Percentiles rank a stretch among this genome's conserved stretches.
phyloP scores from a whole-genome alignment of 1,284 basidiomycete genomes.

The Cutaneotrichosporon cutaneum region DNA sequence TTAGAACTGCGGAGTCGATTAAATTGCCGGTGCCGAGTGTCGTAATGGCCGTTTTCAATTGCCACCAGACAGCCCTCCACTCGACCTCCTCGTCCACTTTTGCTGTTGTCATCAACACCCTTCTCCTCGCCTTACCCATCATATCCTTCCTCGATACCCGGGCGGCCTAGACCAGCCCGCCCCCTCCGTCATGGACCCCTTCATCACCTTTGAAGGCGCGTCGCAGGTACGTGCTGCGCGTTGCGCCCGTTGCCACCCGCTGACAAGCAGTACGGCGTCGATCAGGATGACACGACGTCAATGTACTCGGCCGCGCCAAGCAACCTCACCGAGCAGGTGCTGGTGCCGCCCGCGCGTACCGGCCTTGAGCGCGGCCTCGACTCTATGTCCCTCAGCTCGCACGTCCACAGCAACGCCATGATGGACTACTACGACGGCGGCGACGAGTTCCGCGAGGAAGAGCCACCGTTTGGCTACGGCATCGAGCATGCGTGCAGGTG shows the following conservation, averaged over 20 bases:
- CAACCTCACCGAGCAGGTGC: constrained; percentile 54
- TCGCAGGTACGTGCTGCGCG: constrained; percentile 43
- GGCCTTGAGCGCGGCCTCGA: constrained; percentile 27
- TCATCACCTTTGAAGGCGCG: constrained; percentile 74
- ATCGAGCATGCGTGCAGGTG: constrained; percentile 94
- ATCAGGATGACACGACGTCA: constrained; percentile 76
- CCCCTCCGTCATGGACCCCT: constrained; percentile 65
- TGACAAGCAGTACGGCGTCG: constrained; percentile 58
- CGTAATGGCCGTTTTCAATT: background rate
- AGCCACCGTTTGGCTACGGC: constrained; percentile 73
- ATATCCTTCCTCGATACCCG: constrained; percentile 5
- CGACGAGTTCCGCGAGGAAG: constrained; percentile 79
- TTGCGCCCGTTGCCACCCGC: background rate
- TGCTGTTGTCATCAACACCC: constrained; percentile 2
- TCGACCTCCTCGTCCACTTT: background rate
- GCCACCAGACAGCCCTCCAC: no score
- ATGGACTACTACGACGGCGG: constrained; percentile 67
- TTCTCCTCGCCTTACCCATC: background rate
- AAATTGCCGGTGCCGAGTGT: no score
- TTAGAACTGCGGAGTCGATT: background rate
- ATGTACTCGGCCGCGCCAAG: constrained; percentile 56
- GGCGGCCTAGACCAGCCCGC: background rate
- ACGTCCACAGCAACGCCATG: constrained; percentile 18
- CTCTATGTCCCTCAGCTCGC: constrained; percentile 25
- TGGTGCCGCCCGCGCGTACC: constrained; percentile 11